Evolutionary conservation across 164 flowering plant genomes (phyloP), one percentile per base, ranked within the genome.

Genomic region (Vitis rotundifolia): DNA sequence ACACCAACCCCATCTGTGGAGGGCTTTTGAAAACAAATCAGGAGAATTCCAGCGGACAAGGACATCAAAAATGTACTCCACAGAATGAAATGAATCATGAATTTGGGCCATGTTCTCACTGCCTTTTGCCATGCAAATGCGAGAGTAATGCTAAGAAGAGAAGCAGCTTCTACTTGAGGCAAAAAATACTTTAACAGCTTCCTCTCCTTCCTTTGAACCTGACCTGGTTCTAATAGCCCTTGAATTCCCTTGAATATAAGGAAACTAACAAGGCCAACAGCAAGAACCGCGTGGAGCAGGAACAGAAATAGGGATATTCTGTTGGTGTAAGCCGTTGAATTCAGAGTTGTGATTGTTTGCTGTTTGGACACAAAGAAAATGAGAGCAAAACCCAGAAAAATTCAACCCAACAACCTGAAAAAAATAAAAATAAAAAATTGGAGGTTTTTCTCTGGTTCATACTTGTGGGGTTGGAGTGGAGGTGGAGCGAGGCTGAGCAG

Each of bases 121-220:
- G 91, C 86, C 71, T 87, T 89, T 76, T 92, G 97, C 97, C 97
- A 94, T 2, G 70, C 49, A 49, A 87, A 80, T 28, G 97, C 92
- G 3, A 94, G 84, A 50, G 82, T 60, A 8, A 92, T 87, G 81
- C 95, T 86, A 19, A 92, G 51, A 7, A 92, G 48, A 22, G 91
- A 81, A 11, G 95, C 83, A 29, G 81, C 89, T 73, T 85, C 97
- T n/a, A 86, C 88, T 77, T 91, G 97, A 4, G 97, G 99, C 8
- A 94, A 75, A 72, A 86, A 85, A 64, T 64, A 81, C 31, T 67
- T 22, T 9, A 94, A 67, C 12, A 89, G 57, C 68, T 76, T 77
- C 63, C 73, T 80, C 74, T 91, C 95, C 72, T 75, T 74, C 64
- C 81, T 77, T 53, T 68, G 72, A 7, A 69, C 64, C 2, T 54